Evolutionary conservation across 805 yeast species (phyloP), one percentile per base, ranked within the genome.

Genomic region (Isabelozyma gotoi): DNA sequence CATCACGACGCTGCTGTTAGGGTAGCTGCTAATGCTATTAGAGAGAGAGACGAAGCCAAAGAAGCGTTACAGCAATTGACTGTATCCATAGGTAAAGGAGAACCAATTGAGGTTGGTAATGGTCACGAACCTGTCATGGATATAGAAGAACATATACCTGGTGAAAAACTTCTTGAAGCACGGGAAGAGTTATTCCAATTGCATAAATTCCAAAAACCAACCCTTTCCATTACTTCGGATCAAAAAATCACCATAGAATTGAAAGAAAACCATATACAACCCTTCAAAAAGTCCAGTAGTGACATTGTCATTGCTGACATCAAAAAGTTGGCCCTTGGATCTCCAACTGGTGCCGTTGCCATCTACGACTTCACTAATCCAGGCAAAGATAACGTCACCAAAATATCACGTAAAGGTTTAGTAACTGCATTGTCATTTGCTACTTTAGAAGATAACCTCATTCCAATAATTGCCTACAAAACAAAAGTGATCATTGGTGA

Each of bases 1-100:
- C 85, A 84, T 56, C 87, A 87, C 49, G 98, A 91, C 60, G 97
- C 97, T 0, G 96, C 97, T 2, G 82, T 86, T 3, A 71, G 91
- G 43, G 96, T 91, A 1, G 95, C 92, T 1, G 82, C 95, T 0
- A 74, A 76, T 27, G 81, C 88, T 1, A 68, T 84, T n/a, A 73
- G 74, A 43, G 96, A 91, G 53, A 68, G 90, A 33, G 95, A 88
- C 48, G 87, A 82, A 37, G 85, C 91, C 2, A 74, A 76, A 47
- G 58, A 57, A n/a, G 89, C 90, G 2, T 67, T 90, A 42, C 77
- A 80, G 39, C 73, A 78, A 42, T 63, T 88, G 42, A 67, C 82
- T 1, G 60, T 57, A 4, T 68, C 77, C 14, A 63, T 74, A 34
- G 60, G 60, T 12, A 44, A 52, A 2, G 73, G 66, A 10, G 34